phyloP scores from a whole-genome alignment of 345 rosid species.

The Chamaenerion angustifolium region DNA sequence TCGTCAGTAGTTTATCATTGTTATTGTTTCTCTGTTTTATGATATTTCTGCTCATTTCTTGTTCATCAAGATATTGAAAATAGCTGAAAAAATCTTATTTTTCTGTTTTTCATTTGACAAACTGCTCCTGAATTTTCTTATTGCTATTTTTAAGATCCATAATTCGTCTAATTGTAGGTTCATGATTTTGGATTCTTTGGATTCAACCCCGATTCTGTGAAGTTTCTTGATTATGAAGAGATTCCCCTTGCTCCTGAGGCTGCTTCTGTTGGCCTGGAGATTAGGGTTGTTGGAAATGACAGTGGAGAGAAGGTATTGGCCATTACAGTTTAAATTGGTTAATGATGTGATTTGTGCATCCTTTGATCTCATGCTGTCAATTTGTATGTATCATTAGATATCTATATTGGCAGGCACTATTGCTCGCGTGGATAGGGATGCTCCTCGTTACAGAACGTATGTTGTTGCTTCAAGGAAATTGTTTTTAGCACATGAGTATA shows the following conservation, averaged over 20 bases:
- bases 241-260: constrained; percentile 93
- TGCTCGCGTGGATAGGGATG: constrained; percentile 95
- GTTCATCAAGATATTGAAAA: background rate
- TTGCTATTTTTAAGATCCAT: background rate
- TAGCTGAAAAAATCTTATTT: background rate
- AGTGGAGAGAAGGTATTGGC: constrained; percentile 81
- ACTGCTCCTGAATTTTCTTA: background rate
- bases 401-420: constrained; percentile 92
- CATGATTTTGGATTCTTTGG: constrained; percentile 97
- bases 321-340: background rate
- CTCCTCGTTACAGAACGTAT: constrained; percentile 78
- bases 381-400: constrained; percentile 39
- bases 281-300: constrained; percentile 94
- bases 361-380: constrained; percentile 2
- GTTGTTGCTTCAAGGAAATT: background rate
- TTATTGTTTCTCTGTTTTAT: background rate
- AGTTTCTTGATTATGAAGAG: constrained; percentile 73
- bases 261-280: constrained; percentile 87
- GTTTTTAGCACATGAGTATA: too few relatives aligned
- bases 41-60: background rate
- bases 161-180: constrained; percentile 34
- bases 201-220: constrained; percentile 62
- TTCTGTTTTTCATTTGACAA: background rate
- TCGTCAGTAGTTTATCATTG: background rate
- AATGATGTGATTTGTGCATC: background rate